Base-by-base conservation (phyloP, 805 yeast genomes). In the Wickerhamomyces queroliae region DNA sequence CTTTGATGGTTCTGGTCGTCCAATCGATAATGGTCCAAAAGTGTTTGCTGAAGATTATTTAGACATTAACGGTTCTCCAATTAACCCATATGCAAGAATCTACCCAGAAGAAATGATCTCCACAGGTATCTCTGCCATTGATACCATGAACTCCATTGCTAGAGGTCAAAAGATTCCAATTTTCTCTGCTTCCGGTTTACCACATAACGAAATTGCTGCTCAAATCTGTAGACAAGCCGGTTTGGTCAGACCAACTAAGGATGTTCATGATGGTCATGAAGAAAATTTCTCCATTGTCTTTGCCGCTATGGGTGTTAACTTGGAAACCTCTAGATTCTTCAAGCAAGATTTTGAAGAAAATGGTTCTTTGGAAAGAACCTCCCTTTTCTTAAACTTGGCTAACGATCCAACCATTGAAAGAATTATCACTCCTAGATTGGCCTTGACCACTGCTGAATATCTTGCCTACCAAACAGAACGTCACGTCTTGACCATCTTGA, bases 211-310 rank as follows among this genome's bases (percentile, higher is more conserved):
- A 69, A 91, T 93, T 70, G 99, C 99, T 45, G 99, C 99, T 33
- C 99, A 93, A 69, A 91, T 93, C 64, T 91, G 98, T 76, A 89
- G 99, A 74, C 99, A 93, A 72, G 99, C 99, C 30, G 96, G 98
- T 54, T 76, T 93, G 62, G 99, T 95, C 38, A 85, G 98, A 71
- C 99, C 99, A 58, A 95, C 99, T 29, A 93, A 93, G 72, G 99
- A 91, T 64, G 98, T 93, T 43, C 98, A 93, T 64, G 99, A 93
- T 67, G 99, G 99, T 59, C 99, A 93, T 67, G 99, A 93, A 69
- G 99, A 93, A 57, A 93, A 93, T 68, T 93, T 93, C 85, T 87
- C 96, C 39, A 95, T 93, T 67, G 99, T 93, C 28, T 93, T 93
- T 60, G 99, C 98, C 30, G 99, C 99, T 43, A 93, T 95, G 99